A percentile compares a stretch with the other conserved stretches of the same genome.
These are phyloP conservation scores for Thozetella sp. DNA, from an alignment of 495 filamentous ascomycete species.

Conservation along the genomic window DNA sequence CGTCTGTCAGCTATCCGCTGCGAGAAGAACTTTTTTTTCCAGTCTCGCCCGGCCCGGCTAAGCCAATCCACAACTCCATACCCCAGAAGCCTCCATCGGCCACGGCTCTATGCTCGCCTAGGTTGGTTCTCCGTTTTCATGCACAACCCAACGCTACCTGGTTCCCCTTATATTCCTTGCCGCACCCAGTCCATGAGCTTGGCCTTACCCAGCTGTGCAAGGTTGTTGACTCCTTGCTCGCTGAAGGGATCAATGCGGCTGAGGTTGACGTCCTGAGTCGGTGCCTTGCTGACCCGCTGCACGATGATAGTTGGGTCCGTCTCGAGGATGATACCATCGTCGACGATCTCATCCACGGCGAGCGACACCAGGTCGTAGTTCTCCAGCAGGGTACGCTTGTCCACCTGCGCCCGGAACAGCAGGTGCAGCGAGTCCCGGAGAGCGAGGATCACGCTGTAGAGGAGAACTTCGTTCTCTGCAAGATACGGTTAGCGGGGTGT, in stretches of 20 bases:
- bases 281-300: conserved; percentile 86
- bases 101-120: not conserved
- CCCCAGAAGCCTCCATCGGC: not conserved
- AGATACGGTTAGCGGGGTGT: not conserved
- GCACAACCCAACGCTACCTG: conserved; percentile 1
- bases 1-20: not conserved
- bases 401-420: conserved; percentile 66
- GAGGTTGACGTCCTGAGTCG: conserved; percentile 88
- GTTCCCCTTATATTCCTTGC: conserved; percentile 59
- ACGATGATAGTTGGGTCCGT: conserved; percentile 93
- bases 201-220: conserved; percentile 92
- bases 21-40: not conserved
- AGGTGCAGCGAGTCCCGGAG: conserved; percentile 88
- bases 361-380: conserved; percentile 94
- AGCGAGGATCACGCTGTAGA: conserved; percentile 91
- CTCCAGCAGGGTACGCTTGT: conserved; percentile 96
- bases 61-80: not conserved
- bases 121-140: not conserved
- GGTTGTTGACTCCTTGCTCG: conserved; percentile 93
- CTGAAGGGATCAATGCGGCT: conserved; percentile 87
- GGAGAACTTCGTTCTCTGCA: conserved; percentile 88
- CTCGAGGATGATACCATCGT: conserved; percentile 96
- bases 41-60: not conserved
- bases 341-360: conserved; percentile 93
- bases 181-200: conserved; percentile 91